Conservation (phyloP, 73 alveolate genomes). For the Paraurostyla sp. region DNA sequence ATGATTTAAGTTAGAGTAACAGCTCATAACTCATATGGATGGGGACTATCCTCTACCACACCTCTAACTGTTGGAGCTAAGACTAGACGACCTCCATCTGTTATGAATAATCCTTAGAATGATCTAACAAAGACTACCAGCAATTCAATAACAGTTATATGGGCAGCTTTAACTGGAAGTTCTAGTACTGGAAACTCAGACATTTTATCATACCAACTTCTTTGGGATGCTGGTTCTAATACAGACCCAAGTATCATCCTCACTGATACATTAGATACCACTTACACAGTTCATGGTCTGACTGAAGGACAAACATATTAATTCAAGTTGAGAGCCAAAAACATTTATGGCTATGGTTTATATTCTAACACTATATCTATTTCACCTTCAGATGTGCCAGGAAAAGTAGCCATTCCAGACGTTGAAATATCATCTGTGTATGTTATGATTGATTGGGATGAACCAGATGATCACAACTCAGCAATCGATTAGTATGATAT, state of each 20-base stretch:
- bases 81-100: slow-evolving; percentile 42
- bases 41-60: slow-evolving; percentile 26
- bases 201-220: slow-evolving; percentile 24
- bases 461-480: slow-evolving; percentile 44
- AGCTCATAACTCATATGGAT: slow-evolving; percentile 58
- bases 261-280: not conserved
- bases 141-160: slow-evolving; percentile 33
- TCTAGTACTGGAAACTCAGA: slow-evolving; percentile 36
- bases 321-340: slow-evolving; percentile 66
- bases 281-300: slow-evolving; percentile 50
- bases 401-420: slow-evolving; percentile 14
- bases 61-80: slow-evolving; percentile 45
- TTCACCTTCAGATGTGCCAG: slow-evolving; percentile 44
- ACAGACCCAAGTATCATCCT: not conserved
- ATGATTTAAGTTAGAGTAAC: slow-evolving; percentile 33
- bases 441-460: slow-evolving; percentile 41
- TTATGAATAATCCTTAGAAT: slow-evolving; percentile 23
- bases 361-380: slow-evolving; percentile 4
- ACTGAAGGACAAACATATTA: slow-evolving; percentile 47
- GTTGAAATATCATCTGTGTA: not conserved
- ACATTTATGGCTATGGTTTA: slow-evolving; percentile 65
- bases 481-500: slow-evolving; percentile 55
- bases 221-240: slow-evolving; percentile 56
- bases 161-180: slow-evolving; percentile 64
- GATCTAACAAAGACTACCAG: not conserved